A percentile compares a stretch with the other conserved stretches of the same genome.
Conservation (phyloP, 768 basidiomycete genomes). For the Psilocybe subaeruginosa region DNA sequence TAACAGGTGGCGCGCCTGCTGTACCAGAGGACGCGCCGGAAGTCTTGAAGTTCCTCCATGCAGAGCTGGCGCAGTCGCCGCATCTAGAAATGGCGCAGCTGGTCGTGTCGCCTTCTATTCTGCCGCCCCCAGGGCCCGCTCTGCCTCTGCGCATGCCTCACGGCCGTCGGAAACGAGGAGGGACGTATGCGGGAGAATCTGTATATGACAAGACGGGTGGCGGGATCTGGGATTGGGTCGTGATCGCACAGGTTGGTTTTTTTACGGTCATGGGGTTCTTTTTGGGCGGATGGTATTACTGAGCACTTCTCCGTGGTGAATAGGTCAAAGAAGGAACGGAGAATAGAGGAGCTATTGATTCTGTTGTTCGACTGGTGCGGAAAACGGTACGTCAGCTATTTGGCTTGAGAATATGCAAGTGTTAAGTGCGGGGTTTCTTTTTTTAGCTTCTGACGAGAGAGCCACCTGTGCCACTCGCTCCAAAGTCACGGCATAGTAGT, state of each 20-base stretch:
- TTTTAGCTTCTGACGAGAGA: constrained; percentile 57
- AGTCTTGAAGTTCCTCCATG: constrained; percentile 57
- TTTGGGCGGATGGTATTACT: background rate
- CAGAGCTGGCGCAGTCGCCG: constrained; percentile 61
- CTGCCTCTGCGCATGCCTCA: constrained; percentile 59
- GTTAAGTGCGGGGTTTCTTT: background rate
- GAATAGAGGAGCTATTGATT: constrained; percentile 76
- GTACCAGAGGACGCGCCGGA: constrained; percentile 58
- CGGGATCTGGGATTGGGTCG: constrained; percentile 78
- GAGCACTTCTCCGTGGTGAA: background rate
- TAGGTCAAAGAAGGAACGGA: constrained; percentile 88
- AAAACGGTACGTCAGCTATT: constrained; percentile 58
- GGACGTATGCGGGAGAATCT: constrained; percentile 70
- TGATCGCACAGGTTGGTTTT: constrained; percentile 65
- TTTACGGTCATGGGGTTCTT: background rate
- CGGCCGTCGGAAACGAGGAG: constrained; percentile 66
- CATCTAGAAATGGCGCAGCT: constrained; percentile 67
- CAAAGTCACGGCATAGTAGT: constrained; percentile 61
- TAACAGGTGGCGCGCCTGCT: constrained; percentile 30
- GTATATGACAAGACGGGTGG: constrained; percentile 45
- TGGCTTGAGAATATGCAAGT: background rate
- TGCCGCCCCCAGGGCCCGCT: constrained; percentile 58
- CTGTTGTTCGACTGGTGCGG: constrained; percentile 68
- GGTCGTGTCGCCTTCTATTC: constrained; percentile 53
- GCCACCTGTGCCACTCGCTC: constrained; percentile 63